Evolutionary conservation across 495 filamentous ascomycete species (phyloP), one percentile per base, ranked within the genome.

Genomic region (Gamarada debralockiae): DNA sequence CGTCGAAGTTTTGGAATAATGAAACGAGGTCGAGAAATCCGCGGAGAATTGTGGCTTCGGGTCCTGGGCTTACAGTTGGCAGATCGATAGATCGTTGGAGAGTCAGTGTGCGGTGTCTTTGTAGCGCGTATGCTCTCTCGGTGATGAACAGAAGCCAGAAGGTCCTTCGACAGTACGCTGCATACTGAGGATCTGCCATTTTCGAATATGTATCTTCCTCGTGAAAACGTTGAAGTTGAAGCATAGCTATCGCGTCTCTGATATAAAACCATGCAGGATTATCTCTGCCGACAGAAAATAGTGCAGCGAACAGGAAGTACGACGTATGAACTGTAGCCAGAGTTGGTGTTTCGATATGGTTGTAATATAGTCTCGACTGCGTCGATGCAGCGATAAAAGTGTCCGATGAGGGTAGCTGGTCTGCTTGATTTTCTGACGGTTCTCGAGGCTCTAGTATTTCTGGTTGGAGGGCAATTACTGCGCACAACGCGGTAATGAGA

Each of bases 241-340:
- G 44, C 14, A 53, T 29, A 1, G 53, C 46, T 24, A 60, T 60
- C 0, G 58, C 48, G 52, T 72, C 52, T 43, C 53, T n/a, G 18
- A 60, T 42, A 40, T 60, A 60, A 23, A 52, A 57, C 53, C 58
- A 56, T 8, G 58, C 58, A 1, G 49, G 23, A 15, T 52, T 53
- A 24, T 56, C 46, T 43, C 41, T 52, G 4, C 50, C 53, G 10
- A 56, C 22, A 44, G 31, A 39, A 24, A 52, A 55, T 14, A 56
- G 40, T 2, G 45, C 48, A 2, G 53, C 53, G 20, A 57, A 60
- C 12, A 67, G 67, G 52, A 68, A 72, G 59, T 69, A 74, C 49
- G 62, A 65, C 13, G 70, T 72, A 8, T 56, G 53, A 2, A 51
- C 53, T 20, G 47, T 31, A 1, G 48, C 29, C 5, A 56, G 20